Evolutionary conservation across 1,284 basidiomycete genomes (phyloP).

Genomic region (Heimioporus retisporus): DNA sequence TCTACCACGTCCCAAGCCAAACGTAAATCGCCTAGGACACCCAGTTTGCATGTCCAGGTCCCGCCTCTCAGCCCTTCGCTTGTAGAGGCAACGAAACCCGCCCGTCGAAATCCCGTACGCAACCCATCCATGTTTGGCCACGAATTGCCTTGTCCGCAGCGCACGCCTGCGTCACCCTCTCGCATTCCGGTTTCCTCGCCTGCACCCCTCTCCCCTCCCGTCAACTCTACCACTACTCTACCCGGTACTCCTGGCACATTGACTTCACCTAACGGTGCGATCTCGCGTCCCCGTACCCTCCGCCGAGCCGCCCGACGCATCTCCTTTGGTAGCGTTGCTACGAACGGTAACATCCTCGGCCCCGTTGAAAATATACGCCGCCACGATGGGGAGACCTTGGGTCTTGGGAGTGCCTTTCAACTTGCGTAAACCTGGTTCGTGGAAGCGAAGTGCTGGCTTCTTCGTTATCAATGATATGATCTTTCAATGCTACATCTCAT

Average conservation of each 20-base stretch:
- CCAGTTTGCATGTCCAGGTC: slow-evolving; percentile 21
- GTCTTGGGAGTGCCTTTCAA: slow-evolving; percentile 44
- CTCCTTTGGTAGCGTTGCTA: slow-evolving; percentile 36
- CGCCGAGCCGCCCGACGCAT: slow-evolving; percentile 46
- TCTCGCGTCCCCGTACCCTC: slow-evolving; percentile 42
- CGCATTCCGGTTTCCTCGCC: slow-evolving; percentile 46
- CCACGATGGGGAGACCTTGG: slow-evolving; percentile 25
- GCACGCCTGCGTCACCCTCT: slow-evolving; percentile 43
- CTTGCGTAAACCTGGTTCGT: slow-evolving; percentile 29
- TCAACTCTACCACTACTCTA: slow-evolving; percentile 7
- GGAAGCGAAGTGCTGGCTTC: slow-evolving; percentile 13
- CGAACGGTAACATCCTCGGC: slow-evolving; percentile 17
- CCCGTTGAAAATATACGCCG: slow-evolving; percentile 20
- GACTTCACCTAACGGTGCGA: slow-evolving; percentile 8
- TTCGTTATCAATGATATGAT: slow-evolving; percentile 10
- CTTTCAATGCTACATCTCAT: slow-evolving; percentile 21
- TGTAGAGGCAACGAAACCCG: slow-evolving; percentile 36
- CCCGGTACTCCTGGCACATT: slow-evolving; percentile 1
- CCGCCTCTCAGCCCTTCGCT: slow-evolving; percentile 19
- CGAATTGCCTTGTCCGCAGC: slow-evolving; percentile 42
- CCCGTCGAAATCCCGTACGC: slow-evolving; percentile 41
- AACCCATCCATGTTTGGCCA: slow-evolving; percentile 47
- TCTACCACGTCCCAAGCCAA: slow-evolving; percentile 35
- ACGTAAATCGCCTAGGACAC: slow-evolving; percentile 27
- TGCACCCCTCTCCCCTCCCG: slow-evolving; percentile 33